Conservation (phyloP, 371 early-diverging fungal species). For the Mortierella sp. region DNA sequence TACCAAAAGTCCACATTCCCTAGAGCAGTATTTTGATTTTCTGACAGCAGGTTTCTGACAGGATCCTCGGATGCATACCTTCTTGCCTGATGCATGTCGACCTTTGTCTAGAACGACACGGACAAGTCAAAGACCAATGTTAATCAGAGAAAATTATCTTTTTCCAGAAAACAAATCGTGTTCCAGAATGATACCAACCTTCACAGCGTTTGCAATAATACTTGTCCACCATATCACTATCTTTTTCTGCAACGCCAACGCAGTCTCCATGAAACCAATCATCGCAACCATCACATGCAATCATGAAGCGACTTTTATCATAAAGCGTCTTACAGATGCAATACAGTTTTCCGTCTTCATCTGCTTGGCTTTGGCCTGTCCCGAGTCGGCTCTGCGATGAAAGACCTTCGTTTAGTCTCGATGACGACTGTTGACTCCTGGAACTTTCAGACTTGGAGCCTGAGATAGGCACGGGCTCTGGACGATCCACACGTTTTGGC, state of each 20-base stretch:
- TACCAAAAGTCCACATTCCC: slow-evolving; percentile 55
- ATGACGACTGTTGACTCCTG: background rate
- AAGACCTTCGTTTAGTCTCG: slow-evolving; percentile 2
- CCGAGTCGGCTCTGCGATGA: background rate
- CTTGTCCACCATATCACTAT: slow-evolving; percentile 68
- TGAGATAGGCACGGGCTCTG: background rate
- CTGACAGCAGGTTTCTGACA: slow-evolving; percentile 50
- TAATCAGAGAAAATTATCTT: background rate
- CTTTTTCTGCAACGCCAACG: slow-evolving; percentile 68
- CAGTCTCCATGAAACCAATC: slow-evolving; percentile 80
- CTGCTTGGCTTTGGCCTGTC: background rate
- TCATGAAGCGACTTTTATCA: slow-evolving; percentile 70
- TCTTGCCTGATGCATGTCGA: slow-evolving; percentile 63
- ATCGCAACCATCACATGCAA: slow-evolving; percentile 74
- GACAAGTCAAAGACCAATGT: background rate
- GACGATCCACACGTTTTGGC: slow-evolving; percentile 18
- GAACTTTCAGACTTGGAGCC: slow-evolving; percentile 1
- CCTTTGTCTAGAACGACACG: slow-evolving; percentile 54
- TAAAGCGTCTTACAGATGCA: slow-evolving; percentile 70
- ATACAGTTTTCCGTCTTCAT: slow-evolving; percentile 51
- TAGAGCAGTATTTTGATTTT: slow-evolving; percentile 57
- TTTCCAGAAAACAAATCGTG: background rate
- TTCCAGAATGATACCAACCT: slow-evolving; percentile 50
- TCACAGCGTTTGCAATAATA: slow-evolving; percentile 69
- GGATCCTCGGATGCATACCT: slow-evolving; percentile 61